These are phyloP conservation scores for Stagonosporopsis vannaccii DNA, from an alignment of 2,329 filamentous ascomycete species.

Conservation along the genomic window DNA sequence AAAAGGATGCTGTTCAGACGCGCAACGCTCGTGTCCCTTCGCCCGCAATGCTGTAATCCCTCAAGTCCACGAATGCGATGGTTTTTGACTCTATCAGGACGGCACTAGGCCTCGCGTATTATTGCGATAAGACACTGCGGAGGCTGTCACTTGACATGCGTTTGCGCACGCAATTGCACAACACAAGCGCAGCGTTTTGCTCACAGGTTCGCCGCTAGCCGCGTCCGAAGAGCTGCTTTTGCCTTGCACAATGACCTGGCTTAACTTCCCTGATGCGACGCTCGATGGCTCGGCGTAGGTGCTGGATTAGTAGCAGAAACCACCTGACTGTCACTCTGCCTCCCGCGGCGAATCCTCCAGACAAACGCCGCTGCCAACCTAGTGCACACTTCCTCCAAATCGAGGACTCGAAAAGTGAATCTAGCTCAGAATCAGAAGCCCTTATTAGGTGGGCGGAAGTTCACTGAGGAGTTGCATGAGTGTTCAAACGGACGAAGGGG, in stretches of 20 bases:
- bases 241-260: conserved; percentile 33
- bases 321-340: conserved; percentile 42
- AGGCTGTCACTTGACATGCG: conserved; percentile 46
- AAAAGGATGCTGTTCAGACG: conserved; percentile 29
- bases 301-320: conserved; percentile 47
- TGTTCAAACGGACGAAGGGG: conserved; percentile 40
- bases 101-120: conserved; percentile 45
- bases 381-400: conserved; percentile 43
- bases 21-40: conserved; percentile 35
- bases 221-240: conserved; percentile 30
- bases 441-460: conserved; percentile 49
- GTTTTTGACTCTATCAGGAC: conserved; percentile 38
- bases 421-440: conserved; percentile 49
- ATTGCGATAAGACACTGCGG: conserved; percentile 43
- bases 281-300: conserved; percentile 33
- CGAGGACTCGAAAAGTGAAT: conserved; percentile 41
- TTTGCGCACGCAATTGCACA: conserved; percentile 45
- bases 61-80: conserved; percentile 39
- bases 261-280: conserved; percentile 31
- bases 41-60: conserved; percentile 37
- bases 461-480: conserved; percentile 49
- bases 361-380: conserved; percentile 43
- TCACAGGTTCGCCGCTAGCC: conserved; percentile 21
- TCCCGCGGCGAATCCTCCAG: conserved; percentile 35
- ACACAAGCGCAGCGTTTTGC: conserved; percentile 29